phyloP scores from a whole-genome alignment of 139 green algal species.

The Ulvella scutata region DNA sequence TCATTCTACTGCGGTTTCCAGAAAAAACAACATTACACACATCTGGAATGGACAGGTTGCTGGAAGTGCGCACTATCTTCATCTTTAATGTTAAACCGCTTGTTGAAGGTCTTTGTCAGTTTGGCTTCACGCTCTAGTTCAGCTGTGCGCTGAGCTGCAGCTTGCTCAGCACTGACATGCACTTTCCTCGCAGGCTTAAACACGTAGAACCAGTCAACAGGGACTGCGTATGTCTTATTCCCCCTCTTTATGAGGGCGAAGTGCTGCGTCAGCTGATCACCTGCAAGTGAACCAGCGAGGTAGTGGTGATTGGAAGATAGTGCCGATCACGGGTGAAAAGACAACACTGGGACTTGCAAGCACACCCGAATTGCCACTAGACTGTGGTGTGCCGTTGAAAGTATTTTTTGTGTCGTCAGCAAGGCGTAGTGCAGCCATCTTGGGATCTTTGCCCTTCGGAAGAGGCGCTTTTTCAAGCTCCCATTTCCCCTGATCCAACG shows the following conservation, averaged over 20 bases:
- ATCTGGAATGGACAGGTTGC: neutral
- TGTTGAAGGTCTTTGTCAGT: neutral
- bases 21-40: too few species aligned
- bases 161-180: neutral
- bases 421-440: neutral
- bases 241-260: neutral
- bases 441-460: neutral
- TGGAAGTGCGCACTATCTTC: neutral
- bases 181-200: neutral
- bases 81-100: neutral
- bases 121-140: neutral
- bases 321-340: neutral
- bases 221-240: neutral
- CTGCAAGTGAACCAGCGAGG: neutral
- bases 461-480: neutral
- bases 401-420: neutral
- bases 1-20: too few species aligned
- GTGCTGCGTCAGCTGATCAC: neutral
- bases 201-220: neutral
- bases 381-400: conserved; percentile 1
- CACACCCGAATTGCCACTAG: neutral
- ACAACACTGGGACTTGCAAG: neutral
- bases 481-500: neutral
- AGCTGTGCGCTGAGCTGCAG: neutral
- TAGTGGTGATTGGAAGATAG: neutral